Evolutionary conservation across 257 asterid genomes (phyloP), one percentile per base, ranked within the genome.

Genomic region (Voacanga thouarsii): DNA sequence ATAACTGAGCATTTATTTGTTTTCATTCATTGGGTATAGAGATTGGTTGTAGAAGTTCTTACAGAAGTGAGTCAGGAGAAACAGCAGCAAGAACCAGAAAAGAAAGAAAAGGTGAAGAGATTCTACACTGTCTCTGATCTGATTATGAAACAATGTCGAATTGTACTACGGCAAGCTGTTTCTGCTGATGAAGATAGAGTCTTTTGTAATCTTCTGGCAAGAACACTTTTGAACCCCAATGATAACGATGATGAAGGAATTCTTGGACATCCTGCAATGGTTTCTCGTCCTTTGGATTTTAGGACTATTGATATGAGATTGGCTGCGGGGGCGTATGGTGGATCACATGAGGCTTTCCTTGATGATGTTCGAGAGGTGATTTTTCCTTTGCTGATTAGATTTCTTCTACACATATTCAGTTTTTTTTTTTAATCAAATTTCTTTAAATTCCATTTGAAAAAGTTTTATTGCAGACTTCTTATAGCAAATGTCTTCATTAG

Each of bases 341-440:
- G 93, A 85, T 89, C 97, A 26, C 92, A 90, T 83, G 95, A 92
- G 87, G 92, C 97, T 37, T 96, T 96, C 80, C 78, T 83, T 59
- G 99, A 96, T 63, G 99, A 96, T 85, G 97, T 96, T 77, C 91
- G 92, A 60, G 99, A 96, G 98, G 98, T 96, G 85, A 8, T n/a
- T 23, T 81, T 63, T 19, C 39, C 28, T 71, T 21, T 45, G 50
- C 23, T n/a, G 26, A 43, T 21, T 24, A 51, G 57, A 12, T 67
- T 67, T 43, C 51, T 15, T 68, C 33, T 41, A 3, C 28, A 19
- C 49, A 18, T 43, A 19, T 39, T 24, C 23, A 43, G 7, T 14
- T 9, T 50, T 53, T 45, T 33, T 1, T 33, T 33, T 33, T 33
- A 33, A 28, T 76, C 39, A 51, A 12, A 43, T 73, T 30, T 72